phyloP scores from a whole-genome alignment of 2,329 filamentous ascomycete genomes.

The Teratosphaeria epicoccoides region DNA sequence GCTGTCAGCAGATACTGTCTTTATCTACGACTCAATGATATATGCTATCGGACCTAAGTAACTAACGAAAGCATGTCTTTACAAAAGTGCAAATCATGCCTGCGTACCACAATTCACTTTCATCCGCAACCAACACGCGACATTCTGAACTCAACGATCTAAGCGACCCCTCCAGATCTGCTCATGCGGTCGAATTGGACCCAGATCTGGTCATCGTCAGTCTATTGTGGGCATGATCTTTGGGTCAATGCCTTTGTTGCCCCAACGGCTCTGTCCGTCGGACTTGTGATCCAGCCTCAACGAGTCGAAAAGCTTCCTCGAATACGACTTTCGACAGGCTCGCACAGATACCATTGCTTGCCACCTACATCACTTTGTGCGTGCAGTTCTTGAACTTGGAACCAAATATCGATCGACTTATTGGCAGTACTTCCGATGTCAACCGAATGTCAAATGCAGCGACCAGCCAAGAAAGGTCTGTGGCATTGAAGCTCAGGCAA shows the following conservation, averaged over 20 bases:
- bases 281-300: slow-evolving; percentile 7
- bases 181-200: slow-evolving; percentile 7
- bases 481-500: background rate
- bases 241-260: slow-evolving; percentile 2
- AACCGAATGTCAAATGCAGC: background rate
- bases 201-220: slow-evolving; percentile 3
- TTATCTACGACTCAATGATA: too few species aligned
- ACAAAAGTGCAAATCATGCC: too few species aligned
- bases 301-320: slow-evolving; percentile 9
- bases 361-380: background rate
- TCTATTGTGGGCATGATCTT: background rate
- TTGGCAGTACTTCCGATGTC: background rate
- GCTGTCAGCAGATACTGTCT: too few species aligned
- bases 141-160: too few species aligned
- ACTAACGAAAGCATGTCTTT: too few species aligned
- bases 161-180: slow-evolving; percentile 9
- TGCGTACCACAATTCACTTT: too few species aligned
- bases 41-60: too few species aligned
- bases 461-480: background rate
- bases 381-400: background rate
- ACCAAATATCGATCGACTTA: background rate
- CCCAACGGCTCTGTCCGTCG: slow-evolving; percentile 3
- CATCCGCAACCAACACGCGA: too few species aligned
- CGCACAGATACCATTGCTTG: background rate
- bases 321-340: background rate